Base-by-base conservation (phyloP, 352 stramenopile genomes). In the Blastocystis sp. region DNA sequence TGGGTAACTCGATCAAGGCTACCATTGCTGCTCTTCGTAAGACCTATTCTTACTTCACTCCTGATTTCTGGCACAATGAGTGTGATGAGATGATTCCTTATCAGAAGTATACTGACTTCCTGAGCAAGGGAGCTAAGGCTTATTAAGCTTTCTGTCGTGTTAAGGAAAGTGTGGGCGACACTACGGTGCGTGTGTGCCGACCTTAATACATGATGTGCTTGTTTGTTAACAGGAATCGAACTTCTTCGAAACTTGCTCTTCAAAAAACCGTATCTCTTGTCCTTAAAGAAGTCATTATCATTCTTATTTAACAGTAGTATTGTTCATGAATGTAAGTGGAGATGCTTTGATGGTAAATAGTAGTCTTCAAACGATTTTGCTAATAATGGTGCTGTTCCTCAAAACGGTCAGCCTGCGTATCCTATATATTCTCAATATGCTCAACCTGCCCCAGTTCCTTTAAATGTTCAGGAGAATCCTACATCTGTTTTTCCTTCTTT, bases 1-100 rank as follows among this genome's bases (percentile, higher is more conserved):
- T 98, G 90, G 96, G 96, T 90, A 99, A 99, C 95, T 99, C 98
- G 90, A 96, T 99, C 90, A 99, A 98, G 95, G 97, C 96, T 56
- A 96, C 97, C 73, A 99, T 98, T 92, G 97, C 97, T 90, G 96
- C 97, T 61, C 92, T 99, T 32, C 92, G 92, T 57, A 95, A 95
- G 86, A 98, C 96, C 39, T 99, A 99, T 93, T 91, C 93, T 89
- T 99, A 98, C 94, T 91, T 99, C 89, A 96, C 93, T 88, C 97
- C 97, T 71, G 96, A 99, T 89, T 93, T 99, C 88, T 99, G 97
- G 97, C 94, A 96, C 91, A 94, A 98, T 88, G 97, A 96, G 90
- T 88, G 93, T 77, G 93, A 97, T 88, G 89, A 91, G 67, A 89
- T 92, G 35, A 95, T 92, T 89, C 96, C 96, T 65, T 98, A 98